phyloP scores from a whole-genome alignment of 2,329 filamentous ascomycete species.

The Colletotrichum caudatum region DNA sequence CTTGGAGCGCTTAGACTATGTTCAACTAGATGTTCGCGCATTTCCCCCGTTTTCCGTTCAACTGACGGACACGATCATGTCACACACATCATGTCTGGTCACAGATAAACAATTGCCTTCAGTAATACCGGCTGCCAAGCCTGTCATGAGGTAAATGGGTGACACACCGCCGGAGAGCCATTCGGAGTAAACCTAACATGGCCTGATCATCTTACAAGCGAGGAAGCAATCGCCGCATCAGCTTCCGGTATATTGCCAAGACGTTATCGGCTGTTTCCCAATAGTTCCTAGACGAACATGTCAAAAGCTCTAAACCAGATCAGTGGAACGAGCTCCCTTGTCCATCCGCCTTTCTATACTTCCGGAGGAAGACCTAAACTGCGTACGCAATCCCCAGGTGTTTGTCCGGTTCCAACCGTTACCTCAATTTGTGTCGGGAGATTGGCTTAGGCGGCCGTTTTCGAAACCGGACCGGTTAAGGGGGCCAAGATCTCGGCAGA shows the following conservation, averaged over 20 bases:
- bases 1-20: no score
- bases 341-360: neutral
- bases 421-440: neutral
- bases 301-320: neutral
- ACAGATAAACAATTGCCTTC: no score
- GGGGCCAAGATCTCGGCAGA: neutral
- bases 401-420: slow-evolving; percentile 4
- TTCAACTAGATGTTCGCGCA: neutral
- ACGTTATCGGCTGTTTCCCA: neutral
- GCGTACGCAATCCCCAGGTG: neutral
- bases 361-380: neutral
- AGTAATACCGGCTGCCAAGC: neutral
- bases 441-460: neutral
- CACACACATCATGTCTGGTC: no score
- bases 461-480: neutral
- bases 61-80: neutral
- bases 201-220: neutral
- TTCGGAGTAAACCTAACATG: no score
- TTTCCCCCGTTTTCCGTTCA: no score
- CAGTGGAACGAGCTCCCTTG: neutral
- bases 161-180: neutral
- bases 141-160: neutral
- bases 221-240: neutral
- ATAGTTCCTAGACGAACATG: neutral
- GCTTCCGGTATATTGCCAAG: neutral